Percentiles rank a stretch among this genome's conserved stretches.
phyloP scores from a whole-genome alignment of 108 stramenopile genomes.

The Nitzschia palea region DNA sequence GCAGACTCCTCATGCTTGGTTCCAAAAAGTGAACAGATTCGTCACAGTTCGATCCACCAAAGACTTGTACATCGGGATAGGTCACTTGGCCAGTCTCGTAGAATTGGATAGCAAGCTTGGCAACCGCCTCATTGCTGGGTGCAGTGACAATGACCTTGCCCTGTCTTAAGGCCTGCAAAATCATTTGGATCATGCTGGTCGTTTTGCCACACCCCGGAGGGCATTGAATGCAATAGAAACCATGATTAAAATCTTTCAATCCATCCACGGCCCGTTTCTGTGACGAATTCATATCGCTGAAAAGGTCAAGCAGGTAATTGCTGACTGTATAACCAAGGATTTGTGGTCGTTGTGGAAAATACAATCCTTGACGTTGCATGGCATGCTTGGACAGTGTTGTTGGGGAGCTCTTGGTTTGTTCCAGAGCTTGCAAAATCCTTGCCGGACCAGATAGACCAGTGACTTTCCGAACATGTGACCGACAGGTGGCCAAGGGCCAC shows the following conservation, averaged over 20 bases:
- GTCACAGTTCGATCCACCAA: background rate
- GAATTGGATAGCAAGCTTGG: conserved; percentile 82
- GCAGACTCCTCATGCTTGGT: background rate
- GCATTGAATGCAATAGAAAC: background rate
- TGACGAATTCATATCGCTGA: background rate
- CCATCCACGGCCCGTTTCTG: background rate
- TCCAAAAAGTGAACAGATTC: background rate
- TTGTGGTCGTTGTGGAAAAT: no score
- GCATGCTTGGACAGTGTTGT: background rate
- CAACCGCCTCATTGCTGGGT: conserved; percentile 90
- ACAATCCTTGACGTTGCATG: background rate
- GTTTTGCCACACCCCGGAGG: background rate
- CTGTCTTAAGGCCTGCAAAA: background rate
- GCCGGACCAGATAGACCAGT: background rate
- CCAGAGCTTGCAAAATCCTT: background rate
- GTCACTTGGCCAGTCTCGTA: background rate
- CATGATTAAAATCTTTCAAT: background rate
- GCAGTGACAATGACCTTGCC: conserved; percentile 71
- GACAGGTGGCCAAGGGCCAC: background rate
- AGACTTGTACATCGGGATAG: background rate
- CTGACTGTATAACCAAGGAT: no score
- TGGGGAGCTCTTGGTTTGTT: background rate
- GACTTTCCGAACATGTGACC: background rate
- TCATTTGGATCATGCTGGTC: background rate
- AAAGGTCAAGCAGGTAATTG: background rate